Evolutionary conservation across 805 yeast species (phyloP), one percentile per base, ranked within the genome.

Genomic region (Wickerhamomyces alni): DNA sequence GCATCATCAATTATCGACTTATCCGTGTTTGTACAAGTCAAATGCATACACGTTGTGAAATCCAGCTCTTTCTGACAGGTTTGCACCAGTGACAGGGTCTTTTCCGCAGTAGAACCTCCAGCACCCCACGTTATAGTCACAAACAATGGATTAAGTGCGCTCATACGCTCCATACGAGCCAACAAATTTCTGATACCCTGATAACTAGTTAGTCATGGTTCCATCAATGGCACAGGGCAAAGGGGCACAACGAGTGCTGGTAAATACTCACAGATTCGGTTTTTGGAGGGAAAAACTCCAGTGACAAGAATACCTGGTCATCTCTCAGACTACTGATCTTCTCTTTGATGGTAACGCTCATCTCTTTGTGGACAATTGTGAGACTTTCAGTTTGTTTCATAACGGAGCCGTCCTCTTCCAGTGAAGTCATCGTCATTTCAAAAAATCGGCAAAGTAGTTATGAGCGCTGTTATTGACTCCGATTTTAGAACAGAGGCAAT

Each of bases 111-210:
- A 5, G 95, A 80, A 3, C 99, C 99, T 30, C 98, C 98, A 5
- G 99, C 98, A 26, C 98, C 99, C 97, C 98, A 93, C 0, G 99
- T 93, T 12, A 93, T 83, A 3, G 96, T 87, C 39, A 91, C 81
- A 58, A 93, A 94, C 13, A 82, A 66, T 3, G 98, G 98, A 41
- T 88, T 89, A 45, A 93, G 65, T 3, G 83, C 82, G 46, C 86
- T 78, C 89, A 93, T 82, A 54, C 99, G 80, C 54, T 77, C 78
- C 63, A 93, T 76, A 62, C 99, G 82, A 22, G 89, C 87, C 36
- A 85, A 68, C 45, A 93, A 66, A 62, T 93, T 93, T 47, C 83
- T 73, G 58, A 84, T 74, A 50, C 98, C 99, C 55, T 71, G 48
- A 5, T 24, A 2, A 8, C 27, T 9, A 36, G 35, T 36, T 21